These are phyloP conservation scores for Mortierella sp. DNA, from an alignment of 371 early-diverging fungal species.

Conservation along the genomic window DNA sequence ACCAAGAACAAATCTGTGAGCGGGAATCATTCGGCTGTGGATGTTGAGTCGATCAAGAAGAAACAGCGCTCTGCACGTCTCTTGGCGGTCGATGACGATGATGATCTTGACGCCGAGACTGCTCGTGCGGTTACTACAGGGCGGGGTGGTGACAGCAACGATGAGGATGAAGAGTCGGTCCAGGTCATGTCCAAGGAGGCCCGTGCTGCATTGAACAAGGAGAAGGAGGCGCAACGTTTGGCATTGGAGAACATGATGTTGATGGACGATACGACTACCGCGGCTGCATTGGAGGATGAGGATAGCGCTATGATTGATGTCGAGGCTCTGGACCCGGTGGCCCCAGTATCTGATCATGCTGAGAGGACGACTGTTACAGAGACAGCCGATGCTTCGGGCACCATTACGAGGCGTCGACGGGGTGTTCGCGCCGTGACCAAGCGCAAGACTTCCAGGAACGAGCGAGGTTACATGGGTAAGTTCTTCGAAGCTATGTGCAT, in stretches of 20 bases:
- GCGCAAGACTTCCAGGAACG: slow-evolving; percentile 62
- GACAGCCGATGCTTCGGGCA: neutral
- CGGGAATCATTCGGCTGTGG: neutral
- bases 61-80: slow-evolving; percentile 32
- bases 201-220: slow-evolving; percentile 27
- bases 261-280: slow-evolving; percentile 22
- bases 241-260: slow-evolving; percentile 57
- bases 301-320: slow-evolving; percentile 48
- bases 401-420: slow-evolving; percentile 29
- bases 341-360: neutral
- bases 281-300: slow-evolving; percentile 28
- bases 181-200: slow-evolving; percentile 34
- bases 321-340: slow-evolving; percentile 22
- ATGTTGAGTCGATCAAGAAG: slow-evolving; percentile 36
- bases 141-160: slow-evolving; percentile 1
- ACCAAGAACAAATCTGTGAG: neutral
- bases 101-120: slow-evolving; percentile 29
- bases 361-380: neutral
- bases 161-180: slow-evolving; percentile 38
- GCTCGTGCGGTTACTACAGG: neutral
- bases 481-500: neutral
- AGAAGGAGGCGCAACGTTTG: slow-evolving; percentile 47
- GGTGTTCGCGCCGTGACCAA: slow-evolving; percentile 61
- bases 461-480: slow-evolving; percentile 66
- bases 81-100: slow-evolving; percentile 49